Percentiles rank a stretch among this genome's conserved stretches.
These are phyloP conservation scores for Centella asiatica DNA, from an alignment of 129 eudicot genomes.

Conservation along the genomic window DNA sequence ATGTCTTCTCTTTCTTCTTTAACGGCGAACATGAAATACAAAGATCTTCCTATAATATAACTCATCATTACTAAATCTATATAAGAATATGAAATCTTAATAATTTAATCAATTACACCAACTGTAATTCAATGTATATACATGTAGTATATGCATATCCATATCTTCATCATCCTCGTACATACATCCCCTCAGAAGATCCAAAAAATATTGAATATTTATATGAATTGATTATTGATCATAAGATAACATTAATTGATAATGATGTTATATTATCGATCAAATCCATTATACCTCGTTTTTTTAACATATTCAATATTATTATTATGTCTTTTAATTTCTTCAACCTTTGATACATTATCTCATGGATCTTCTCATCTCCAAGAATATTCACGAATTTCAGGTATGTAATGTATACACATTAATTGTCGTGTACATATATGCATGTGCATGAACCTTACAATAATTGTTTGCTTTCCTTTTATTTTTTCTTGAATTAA, in stretches of 20 bases:
- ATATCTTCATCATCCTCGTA: too few species aligned
- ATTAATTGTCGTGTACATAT: neutral
- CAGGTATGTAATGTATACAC: neutral
- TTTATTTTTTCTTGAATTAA: neutral
- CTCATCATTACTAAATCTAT: too few species aligned
- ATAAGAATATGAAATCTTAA: too few species aligned
- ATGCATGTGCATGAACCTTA: neutral
- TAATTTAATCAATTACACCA: too few species aligned
- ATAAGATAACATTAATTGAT: too few species aligned
- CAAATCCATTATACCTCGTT: slow-evolving; percentile 14
- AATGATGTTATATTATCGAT: slow-evolving; percentile 13
- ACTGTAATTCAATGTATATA: too few species aligned
- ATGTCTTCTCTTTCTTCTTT: too few species aligned
- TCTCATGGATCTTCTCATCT: slow-evolving; percentile 19
- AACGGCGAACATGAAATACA: too few species aligned
- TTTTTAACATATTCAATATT: neutral
- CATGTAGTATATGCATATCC: too few species aligned
- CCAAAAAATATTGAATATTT: neutral
- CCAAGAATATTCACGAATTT: neutral
- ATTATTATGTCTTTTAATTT: slow-evolving; percentile 10
- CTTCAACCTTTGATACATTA: slow-evolving; percentile 3
- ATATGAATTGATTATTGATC: too few species aligned
- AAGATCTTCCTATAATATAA: too few species aligned
- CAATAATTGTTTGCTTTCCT: neutral
- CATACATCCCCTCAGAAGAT: neutral